These are phyloP conservation scores for Sherardia arvensis DNA, from an alignment of 257 asterid genomes.

Conservation along the genomic window DNA sequence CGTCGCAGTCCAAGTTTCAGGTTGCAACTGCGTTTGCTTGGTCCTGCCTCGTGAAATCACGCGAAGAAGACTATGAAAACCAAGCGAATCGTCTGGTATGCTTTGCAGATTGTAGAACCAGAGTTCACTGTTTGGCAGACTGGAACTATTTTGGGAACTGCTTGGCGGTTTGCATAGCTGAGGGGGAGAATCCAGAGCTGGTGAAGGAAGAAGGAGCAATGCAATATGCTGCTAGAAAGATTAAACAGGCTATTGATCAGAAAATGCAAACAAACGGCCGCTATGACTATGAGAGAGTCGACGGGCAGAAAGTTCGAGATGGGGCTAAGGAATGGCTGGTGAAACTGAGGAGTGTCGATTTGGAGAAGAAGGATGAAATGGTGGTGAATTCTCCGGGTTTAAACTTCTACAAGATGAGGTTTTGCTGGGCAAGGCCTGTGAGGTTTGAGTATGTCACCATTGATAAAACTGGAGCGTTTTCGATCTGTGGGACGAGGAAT, in stretches of 20 bases:
- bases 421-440: constrained; percentile 36
- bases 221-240: constrained; percentile 13
- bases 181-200: constrained; percentile 7
- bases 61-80: neutral
- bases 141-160: constrained; percentile 34
- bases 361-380: neutral
- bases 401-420: constrained; percentile 25
- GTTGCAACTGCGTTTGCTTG: constrained; percentile 28
- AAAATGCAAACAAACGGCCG: constrained; percentile 15
- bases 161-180: constrained; percentile 9
- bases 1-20: constrained; percentile 6
- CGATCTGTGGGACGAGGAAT: constrained; percentile 19
- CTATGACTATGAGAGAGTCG: neutral
- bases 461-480: constrained; percentile 19
- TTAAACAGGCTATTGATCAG: constrained; percentile 12
- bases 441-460: constrained; percentile 22
- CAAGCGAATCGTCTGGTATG: neutral
- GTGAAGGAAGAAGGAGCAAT: constrained; percentile 15
- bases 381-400: constrained; percentile 36
- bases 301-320: neutral
- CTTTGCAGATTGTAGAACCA: constrained; percentile 18
- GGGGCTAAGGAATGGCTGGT: constrained; percentile 20
- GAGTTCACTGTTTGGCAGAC: constrained; percentile 17
- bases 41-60: constrained; percentile 23
- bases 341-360: neutral